phyloP scores from a whole-genome alignment of 2,329 filamentous ascomycete species.

The Penicillium sp. region DNA sequence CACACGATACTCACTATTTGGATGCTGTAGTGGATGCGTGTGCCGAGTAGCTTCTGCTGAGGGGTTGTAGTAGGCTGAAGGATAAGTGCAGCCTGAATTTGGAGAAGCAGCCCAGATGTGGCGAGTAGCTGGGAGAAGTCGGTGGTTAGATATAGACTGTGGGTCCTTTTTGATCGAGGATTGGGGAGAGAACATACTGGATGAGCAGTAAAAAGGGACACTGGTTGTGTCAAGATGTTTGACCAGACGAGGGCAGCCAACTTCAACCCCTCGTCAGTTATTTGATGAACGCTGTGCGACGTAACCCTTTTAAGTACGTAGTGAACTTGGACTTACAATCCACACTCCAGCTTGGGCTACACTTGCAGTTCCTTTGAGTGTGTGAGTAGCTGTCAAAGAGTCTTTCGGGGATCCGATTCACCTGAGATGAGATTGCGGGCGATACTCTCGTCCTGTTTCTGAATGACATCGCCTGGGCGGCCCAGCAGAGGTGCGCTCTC shows the following conservation, averaged over 20 bases:
- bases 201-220: slow-evolving; percentile 84
- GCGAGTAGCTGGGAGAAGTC: slow-evolving; percentile 49
- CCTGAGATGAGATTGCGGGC: slow-evolving; percentile 70
- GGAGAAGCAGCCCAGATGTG: slow-evolving; percentile 62
- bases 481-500: slow-evolving; percentile 70
- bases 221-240: slow-evolving; percentile 62
- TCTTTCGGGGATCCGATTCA: slow-evolving; percentile 38
- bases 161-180: slow-evolving; percentile 26
- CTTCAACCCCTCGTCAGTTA: slow-evolving; percentile 30
- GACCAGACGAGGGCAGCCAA: slow-evolving; percentile 74
- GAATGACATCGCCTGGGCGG: slow-evolving; percentile 66
- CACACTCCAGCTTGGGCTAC: slow-evolving; percentile 74
- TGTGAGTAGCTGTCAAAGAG: background rate
- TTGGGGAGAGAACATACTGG: slow-evolving; percentile 57
- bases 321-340: slow-evolving; percentile 49
- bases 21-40: slow-evolving; percentile 63
- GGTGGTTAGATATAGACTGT: background rate
- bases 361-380: slow-evolving; percentile 64
- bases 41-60: slow-evolving; percentile 64
- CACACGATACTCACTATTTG: slow-evolving; percentile 51
- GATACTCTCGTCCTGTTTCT: slow-evolving; percentile 61
- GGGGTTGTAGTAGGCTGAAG: slow-evolving; percentile 81
- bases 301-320: background rate
- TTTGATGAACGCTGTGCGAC: background rate
- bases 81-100: slow-evolving; percentile 74